Base-by-base conservation (phyloP, 176 grass and related monocot species). In the Bothriochloa decipiens region DNA sequence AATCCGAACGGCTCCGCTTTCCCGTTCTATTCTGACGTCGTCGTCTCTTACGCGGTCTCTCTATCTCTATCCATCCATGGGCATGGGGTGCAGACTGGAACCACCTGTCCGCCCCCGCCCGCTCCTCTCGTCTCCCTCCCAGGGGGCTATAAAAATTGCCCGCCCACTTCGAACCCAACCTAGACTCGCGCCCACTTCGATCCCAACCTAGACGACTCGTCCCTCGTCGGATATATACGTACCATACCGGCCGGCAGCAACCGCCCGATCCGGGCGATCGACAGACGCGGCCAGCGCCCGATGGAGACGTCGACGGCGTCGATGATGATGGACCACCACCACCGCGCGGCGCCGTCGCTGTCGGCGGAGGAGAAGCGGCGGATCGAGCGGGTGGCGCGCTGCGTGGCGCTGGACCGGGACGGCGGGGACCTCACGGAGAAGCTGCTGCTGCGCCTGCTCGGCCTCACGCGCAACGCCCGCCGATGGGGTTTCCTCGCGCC, bases 401-500 rank as follows among this genome's bases (percentile, higher is more conserved):
- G 73, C 76, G 87, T 95, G 74, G 93, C 93, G 47, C 67, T 80
- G 20, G 93, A 95, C 62, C 68, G 86, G 60, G 90, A 92, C 57
- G 90, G 90, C 2, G 88, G 58, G 9, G 58, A 95, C 13, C 76
- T 95, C 60, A 87, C 83, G 13, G 90, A 95, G 71, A 71, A 55
- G 49, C 86, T 95, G 47, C 88, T 92, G 42, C 82, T 46, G 50
- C 80, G 93, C 18, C 85, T 95, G 57, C 90, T 95, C 49, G 61
- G 35, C 76, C 86, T 95, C 79, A 88, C 90, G 65, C 86, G 88
- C 85, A 95, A 95, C 76, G 65, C 74, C 47, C 93, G 80, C 42
- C 87, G 93, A 1, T 95, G 93, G 93, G 93, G 93, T 0, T 95
- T 95, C 93, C 83, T 95, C 14, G 78, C 83, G 11, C 80, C 83